Evolutionary conservation across 2,329 filamentous ascomycete genomes (phyloP), one percentile per base, ranked within the genome.

Genomic region (Berkeleyomyces basicola): DNA sequence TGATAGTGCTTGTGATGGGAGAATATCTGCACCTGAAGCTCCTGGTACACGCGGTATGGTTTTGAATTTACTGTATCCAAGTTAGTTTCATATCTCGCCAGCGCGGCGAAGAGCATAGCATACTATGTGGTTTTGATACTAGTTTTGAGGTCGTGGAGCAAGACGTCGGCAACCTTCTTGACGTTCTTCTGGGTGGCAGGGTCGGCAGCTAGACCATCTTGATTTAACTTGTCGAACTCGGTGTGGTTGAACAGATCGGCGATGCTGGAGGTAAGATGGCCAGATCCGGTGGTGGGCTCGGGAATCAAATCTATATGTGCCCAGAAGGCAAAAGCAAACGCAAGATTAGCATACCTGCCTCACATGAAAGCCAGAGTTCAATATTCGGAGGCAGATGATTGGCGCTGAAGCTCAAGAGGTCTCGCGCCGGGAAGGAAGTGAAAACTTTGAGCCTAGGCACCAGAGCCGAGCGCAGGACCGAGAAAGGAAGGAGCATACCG

Each of bases 111-210:
- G 10, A 43, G 7, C 23, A 4, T 44, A 60, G 69, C 77, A 71
- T 74, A 88, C 86, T 82, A 88, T 68, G 86, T 76, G 7, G 86
- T 85, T 66, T 87, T 76, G 65, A 85, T 84, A n/a, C 85, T 81
- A 1, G 84, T 80, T 69, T 84, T 83, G 63, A 96, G 73, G 47
- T 95, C 79, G 66, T 85, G 83, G 63, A 88, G 82, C 39, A 96
- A 77, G 71, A 92, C 85, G 68, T 86, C 80, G 55, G 91, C 78
- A 9, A 84, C 86, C 67, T 85, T 83, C 67, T 88, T 85, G 57
- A 91, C 76, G 66, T 83, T 81, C 70, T 82, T 81, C 23, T 87
- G 85, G 39, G 79, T 78, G 51, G 80, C 78, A 58, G 78, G 75
- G 33, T 81, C 74, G 65, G 76, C 79, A 47, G 77, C 46, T 36